Evolutionary conservation across 2,329 filamentous ascomycete genomes (phyloP).

Genomic region (Colletotrichum tropicicola): DNA sequence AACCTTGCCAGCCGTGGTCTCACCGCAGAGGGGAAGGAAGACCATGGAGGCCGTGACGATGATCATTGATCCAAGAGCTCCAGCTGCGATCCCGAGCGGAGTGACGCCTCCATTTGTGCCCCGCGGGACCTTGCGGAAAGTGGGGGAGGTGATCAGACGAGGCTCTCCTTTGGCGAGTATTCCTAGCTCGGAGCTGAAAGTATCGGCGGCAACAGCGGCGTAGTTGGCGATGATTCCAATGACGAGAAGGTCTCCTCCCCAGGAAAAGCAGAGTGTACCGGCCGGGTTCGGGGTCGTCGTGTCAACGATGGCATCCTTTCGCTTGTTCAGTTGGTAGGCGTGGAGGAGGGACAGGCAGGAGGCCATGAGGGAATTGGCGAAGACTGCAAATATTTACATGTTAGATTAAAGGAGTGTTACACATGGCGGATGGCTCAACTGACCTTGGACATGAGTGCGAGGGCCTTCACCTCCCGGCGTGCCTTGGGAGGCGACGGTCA

Average conservation of each 20-base stretch:
- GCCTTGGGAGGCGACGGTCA: conserved; percentile 83
- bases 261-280: conserved; percentile 64
- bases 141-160: conserved; percentile 84
- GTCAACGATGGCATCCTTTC: conserved; percentile 50
- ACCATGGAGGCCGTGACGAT: conserved; percentile 72
- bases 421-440: conserved; percentile 6
- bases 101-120: conserved; percentile 97
- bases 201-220: conserved; percentile 90
- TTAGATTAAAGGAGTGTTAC: background rate
- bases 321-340: conserved; percentile 64
- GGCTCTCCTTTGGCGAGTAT: conserved; percentile 83
- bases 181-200: conserved; percentile 93
- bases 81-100: conserved; percentile 75
- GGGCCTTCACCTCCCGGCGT: conserved; percentile 81
- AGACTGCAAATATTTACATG: conserved; percentile 59
- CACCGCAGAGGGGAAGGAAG: conserved; percentile 74
- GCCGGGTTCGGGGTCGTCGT: conserved; percentile 40
- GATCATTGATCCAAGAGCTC: conserved; percentile 77
- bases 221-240: conserved; percentile 83
- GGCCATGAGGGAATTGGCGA: conserved; percentile 87
- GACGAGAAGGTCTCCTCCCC: conserved; percentile 70
- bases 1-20: conserved; percentile 42
- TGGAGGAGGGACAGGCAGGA: conserved; percentile 71
- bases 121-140: conserved; percentile 79
- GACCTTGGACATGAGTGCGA: conserved; percentile 83